Percentiles rank a stretch among this genome's conserved stretches.
phyloP scores from a whole-genome alignment of 2,329 filamentous ascomycete genomes.

The Alternaria sp. region DNA sequence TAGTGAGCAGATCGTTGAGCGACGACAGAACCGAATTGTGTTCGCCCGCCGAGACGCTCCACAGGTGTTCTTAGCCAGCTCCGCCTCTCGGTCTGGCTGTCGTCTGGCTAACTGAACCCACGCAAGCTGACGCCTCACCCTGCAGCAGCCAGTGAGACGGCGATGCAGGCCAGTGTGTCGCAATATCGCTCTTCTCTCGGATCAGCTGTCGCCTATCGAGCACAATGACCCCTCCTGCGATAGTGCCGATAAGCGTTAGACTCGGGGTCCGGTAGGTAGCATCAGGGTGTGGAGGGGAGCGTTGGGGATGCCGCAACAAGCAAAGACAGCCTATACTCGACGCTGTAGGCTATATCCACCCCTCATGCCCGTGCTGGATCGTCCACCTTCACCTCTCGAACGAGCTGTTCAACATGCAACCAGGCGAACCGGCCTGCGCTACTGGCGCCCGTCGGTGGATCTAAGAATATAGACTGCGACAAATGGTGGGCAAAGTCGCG shows the following conservation, averaged over 20 bases:
- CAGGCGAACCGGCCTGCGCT: slow-evolving; percentile 13
- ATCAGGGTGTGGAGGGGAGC: slow-evolving; percentile 30
- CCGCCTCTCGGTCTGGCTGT: slow-evolving; percentile 10
- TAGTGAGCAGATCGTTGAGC: slow-evolving; percentile 11
- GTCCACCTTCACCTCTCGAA: slow-evolving; percentile 8
- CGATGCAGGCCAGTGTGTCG: slow-evolving; percentile 21
- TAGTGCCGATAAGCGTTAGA: slow-evolving; percentile 39
- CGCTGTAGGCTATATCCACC: slow-evolving; percentile 1
- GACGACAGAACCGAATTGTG: slow-evolving; percentile 19
- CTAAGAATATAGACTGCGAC: slow-evolving; percentile 24
- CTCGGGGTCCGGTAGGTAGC: slow-evolving; percentile 19
- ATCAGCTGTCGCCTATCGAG: slow-evolving; percentile 30
- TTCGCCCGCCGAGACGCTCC: slow-evolving; percentile 27
- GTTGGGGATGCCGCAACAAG: slow-evolving; percentile 28
- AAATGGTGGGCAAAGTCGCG: slow-evolving; percentile 12
- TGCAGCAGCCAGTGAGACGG: slow-evolving; percentile 30
- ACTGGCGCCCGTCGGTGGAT: slow-evolving; percentile 23
- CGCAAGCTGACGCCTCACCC: slow-evolving; percentile 26
- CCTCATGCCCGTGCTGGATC: slow-evolving; percentile 6
- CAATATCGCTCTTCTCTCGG: slow-evolving; percentile 21
- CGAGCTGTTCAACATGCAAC: slow-evolving; percentile 13
- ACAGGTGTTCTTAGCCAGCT: slow-evolving; percentile 10
- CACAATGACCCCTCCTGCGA: slow-evolving; percentile 27
- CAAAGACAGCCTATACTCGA: slow-evolving; percentile 19
- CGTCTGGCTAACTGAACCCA: slow-evolving; percentile 6